A percentile compares a stretch with the other conserved stretches of the same genome.
Evolutionary conservation across 2,329 filamentous ascomycete genomes (phyloP).

Genomic region (Nemania bipapillata): DNA sequence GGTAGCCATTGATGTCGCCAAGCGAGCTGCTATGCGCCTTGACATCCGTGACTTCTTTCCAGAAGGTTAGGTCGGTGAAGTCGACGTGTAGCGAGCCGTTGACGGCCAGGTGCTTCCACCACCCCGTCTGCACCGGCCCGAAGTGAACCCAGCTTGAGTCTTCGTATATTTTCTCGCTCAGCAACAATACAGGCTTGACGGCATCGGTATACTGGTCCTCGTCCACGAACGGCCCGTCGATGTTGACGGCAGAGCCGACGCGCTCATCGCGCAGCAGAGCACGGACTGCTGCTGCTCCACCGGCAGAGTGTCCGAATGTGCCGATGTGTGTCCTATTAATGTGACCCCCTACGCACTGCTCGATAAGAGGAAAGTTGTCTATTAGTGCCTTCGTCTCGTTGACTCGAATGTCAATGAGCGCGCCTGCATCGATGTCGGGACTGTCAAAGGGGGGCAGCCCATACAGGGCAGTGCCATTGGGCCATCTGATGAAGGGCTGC

Average conservation of each 20-base stretch:
- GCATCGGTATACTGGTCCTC: constrained; percentile 26
- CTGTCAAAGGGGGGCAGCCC: too few relatives aligned
- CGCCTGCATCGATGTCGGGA: too few relatives aligned
- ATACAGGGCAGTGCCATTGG: constrained; percentile 43
- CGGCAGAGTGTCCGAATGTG: constrained; percentile 42
- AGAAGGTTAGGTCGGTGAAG: constrained; percentile 38
- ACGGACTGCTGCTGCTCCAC: constrained; percentile 39
- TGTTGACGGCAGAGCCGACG: constrained; percentile 39
- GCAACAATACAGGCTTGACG: constrained; percentile 36
- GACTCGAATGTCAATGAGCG: too few relatives aligned
- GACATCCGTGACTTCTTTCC: constrained; percentile 27
- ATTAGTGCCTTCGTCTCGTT: too few relatives aligned
- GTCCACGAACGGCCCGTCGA: constrained; percentile 40
- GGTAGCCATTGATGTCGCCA: constrained; percentile 21
- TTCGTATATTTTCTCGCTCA: constrained; percentile 6
- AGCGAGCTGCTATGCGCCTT: constrained; percentile 18
- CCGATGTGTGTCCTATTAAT: constrained; percentile 37
- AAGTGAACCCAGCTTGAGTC: constrained; percentile 37
- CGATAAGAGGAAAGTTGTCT: constrained; percentile 5
- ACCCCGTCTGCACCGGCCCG: constrained; percentile 32
- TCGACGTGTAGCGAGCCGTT: constrained; percentile 36
- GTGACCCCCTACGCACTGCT: constrained; percentile 29
- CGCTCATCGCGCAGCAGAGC: constrained; percentile 26
- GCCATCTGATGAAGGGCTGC: constrained; percentile 45
- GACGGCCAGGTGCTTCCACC: constrained; percentile 33